Conservation (phyloP, 805 yeast genomes). For the Zygosaccharomyces siamensis region DNA sequence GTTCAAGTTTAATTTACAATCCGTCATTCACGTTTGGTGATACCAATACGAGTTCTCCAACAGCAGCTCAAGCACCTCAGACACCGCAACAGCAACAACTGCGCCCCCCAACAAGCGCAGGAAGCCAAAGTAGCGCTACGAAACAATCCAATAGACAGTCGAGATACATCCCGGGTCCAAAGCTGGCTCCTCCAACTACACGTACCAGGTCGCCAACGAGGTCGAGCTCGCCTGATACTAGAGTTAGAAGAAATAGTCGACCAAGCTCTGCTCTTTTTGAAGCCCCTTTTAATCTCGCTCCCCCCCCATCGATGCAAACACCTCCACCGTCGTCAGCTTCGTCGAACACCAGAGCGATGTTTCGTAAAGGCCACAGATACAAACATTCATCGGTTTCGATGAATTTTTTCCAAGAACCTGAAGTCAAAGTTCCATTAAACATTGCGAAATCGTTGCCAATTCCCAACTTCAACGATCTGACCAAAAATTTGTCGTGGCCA, state of each 20-base stretch:
- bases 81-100: constrained; percentile 1
- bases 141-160: constrained; percentile 26
- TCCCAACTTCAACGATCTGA: constrained; percentile 51
- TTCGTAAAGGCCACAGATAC: constrained; percentile 90
- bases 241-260: constrained; percentile 13
- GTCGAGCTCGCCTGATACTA: constrained; percentile 28
- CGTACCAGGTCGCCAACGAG: constrained; percentile 30
- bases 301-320: constrained; percentile 12
- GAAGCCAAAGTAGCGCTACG: constrained; percentile 1
- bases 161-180: constrained; percentile 32
- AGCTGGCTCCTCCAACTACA: constrained; percentile 30
- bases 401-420: constrained; percentile 93
- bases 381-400: constrained; percentile 95
- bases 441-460: constrained; percentile 60
- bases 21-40: constrained; percentile 34
- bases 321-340: constrained; percentile 25
- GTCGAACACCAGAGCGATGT: constrained; percentile 45
- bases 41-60: not conserved
- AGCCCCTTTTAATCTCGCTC: constrained; percentile 29
- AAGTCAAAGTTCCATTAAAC: constrained; percentile 65
- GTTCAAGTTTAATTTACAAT: constrained; percentile 33
- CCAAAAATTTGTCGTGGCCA: constrained; percentile 49
- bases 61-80: constrained; percentile 2
- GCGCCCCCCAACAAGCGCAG: not conserved
- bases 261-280: constrained; percentile 22